A percentile compares a stretch with the other conserved stretches of the same genome.
These are phyloP conservation scores for Xylaria acuta DNA, from an alignment of 495 filamentous ascomycete species.

Conservation along the genomic window DNA sequence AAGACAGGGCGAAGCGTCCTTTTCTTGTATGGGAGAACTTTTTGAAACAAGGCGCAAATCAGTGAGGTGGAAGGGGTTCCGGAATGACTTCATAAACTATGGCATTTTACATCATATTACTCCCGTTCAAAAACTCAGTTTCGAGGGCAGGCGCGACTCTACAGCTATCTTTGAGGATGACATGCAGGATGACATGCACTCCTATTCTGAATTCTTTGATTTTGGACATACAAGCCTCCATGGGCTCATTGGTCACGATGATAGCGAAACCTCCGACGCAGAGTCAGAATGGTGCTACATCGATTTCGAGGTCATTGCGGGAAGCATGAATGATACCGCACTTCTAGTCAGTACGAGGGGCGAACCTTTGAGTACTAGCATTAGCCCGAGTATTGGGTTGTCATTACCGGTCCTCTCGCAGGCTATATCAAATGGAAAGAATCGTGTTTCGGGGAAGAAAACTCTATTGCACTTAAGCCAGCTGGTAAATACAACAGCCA, in stretches of 20 bases:
- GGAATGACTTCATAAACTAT: not conserved
- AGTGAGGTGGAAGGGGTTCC: not conserved
- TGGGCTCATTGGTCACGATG: not conserved
- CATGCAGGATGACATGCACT: too few species aligned
- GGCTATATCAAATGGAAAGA: not conserved
- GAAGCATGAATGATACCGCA: not conserved
- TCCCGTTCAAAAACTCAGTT: not conserved
- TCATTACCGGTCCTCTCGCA: not conserved
- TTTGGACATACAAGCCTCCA: not conserved
- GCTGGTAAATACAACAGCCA: not conserved
- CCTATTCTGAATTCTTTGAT: not conserved
- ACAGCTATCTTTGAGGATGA: not conserved
- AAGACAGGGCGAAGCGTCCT: not conserved
- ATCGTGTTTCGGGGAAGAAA: not conserved
- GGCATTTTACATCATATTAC: slow-evolving; percentile 1
- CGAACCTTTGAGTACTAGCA: not conserved
- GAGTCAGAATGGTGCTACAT: not conserved
- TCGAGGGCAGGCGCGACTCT: too few species aligned
- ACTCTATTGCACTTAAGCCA: not conserved
- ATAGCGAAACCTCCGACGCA: not conserved
- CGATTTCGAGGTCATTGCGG: not conserved
- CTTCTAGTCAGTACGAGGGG: not conserved
- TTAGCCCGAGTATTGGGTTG: not conserved
- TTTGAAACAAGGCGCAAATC: not conserved
- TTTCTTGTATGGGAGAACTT: not conserved